Conservation (phyloP, 129 eudicot species). For the Mikania micrantha region DNA sequence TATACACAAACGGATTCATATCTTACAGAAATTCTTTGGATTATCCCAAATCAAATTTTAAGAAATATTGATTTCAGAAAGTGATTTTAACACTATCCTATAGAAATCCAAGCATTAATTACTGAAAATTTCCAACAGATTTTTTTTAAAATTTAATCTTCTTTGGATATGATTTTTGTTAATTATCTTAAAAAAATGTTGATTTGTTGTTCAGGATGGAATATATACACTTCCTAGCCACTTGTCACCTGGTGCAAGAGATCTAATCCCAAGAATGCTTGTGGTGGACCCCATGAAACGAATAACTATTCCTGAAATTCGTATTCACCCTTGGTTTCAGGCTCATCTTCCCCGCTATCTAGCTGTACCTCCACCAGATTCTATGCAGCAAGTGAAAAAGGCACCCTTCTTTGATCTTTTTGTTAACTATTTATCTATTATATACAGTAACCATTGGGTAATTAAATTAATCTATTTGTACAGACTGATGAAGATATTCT, state of each 20-base stretch:
- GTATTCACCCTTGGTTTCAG: slow-evolving; percentile 86
- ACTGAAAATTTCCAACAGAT: no score
- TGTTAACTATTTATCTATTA: not conserved
- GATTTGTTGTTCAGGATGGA: slow-evolving; percentile 61
- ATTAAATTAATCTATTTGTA: not conserved
- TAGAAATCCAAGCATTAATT: no score
- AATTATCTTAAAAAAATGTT: not conserved
- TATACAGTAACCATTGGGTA: not conserved
- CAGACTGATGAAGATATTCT: slow-evolving; percentile 97
- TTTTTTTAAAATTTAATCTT: no score
- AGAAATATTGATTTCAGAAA: no score
- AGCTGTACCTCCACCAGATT: slow-evolving; percentile 95
- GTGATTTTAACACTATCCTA: no score
- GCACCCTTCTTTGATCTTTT: slow-evolving; percentile 19
- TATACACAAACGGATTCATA: no score
- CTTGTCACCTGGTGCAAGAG: slow-evolving; percentile 91
- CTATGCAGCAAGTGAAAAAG: slow-evolving; percentile 94
- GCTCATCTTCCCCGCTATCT: slow-evolving; percentile 94
- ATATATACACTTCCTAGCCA: slow-evolving; percentile 97
- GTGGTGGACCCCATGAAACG: slow-evolving; percentile 96
- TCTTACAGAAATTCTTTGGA: no score
- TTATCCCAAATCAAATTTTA: no score
- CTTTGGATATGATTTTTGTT: not conserved
- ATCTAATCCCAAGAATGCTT: slow-evolving; percentile 95
- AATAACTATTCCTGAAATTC: slow-evolving; percentile 83